phyloP scores from a whole-genome alignment of 225 moss, liverwort and hornwort species.

The Rhytidiadelphus loreus region DNA sequence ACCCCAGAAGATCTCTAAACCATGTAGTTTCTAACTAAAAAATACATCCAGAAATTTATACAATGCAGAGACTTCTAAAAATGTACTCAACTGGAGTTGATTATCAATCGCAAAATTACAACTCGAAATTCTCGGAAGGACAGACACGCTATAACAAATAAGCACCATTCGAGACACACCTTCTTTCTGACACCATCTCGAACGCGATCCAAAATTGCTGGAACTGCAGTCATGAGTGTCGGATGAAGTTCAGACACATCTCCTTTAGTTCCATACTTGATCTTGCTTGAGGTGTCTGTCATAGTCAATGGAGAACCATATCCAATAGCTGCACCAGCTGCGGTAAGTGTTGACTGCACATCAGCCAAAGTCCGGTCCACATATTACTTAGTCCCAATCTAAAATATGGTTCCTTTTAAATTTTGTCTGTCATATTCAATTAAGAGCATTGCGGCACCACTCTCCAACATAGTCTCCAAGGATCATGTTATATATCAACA shows the following conservation, averaged over 20 bases:
- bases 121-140: neutral
- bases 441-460: neutral
- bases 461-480: neutral
- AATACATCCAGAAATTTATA: neutral
- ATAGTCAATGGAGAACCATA: conserved; percentile 88
- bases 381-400: neutral
- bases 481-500: neutral
- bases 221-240: conserved; percentile 95
- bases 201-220: conserved; percentile 92
- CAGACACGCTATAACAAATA: neutral
- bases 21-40: neutral
- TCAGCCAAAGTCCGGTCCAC: conserved; percentile 4
- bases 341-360: conserved; percentile 54
- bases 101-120: neutral
- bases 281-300: conserved; percentile 87
- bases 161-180: conserved; percentile 16
- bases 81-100: neutral
- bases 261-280: conserved; percentile 89
- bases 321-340: conserved; percentile 74
- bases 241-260: conserved; percentile 70
- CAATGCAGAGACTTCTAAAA: neutral
- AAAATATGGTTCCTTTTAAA: no score
- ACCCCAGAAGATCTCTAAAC: neutral
- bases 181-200: conserved; percentile 94
- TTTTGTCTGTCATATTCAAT: no score